Base-by-base conservation (phyloP, 2,329 filamentous ascomycete species). In the Ophiostoma sp. region DNA sequence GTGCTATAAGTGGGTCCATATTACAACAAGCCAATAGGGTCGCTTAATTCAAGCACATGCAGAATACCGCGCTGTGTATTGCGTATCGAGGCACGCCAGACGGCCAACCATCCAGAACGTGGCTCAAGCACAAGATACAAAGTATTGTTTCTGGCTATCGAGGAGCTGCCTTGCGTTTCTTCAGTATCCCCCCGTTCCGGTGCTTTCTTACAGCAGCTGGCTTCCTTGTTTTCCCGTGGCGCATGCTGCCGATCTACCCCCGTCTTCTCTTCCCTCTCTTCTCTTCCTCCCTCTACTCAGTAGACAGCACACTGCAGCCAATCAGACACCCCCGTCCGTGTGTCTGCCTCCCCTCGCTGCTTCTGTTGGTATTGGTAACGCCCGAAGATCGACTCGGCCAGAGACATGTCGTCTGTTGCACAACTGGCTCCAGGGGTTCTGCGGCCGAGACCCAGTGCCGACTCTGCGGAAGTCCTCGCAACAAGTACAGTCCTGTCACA, bases 81-180 rank as follows among this genome's bases (percentile, higher is more conserved):
- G 23, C 64, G n/a, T 36, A 39, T 41, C 64, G 20, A 41, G 33
- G 36, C 39, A 48, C 65, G 39, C n/a, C 36, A 67, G 27, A 41
- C 35, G 35, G 27, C 64, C 65, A 67, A 67, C 64, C 64, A 66
- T 66, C 36, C 36, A 67, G 35, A 67, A 67, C 65, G 65, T 67
- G 65, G 33, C 44, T 48, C 44, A 48, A 20, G 44, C 44, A 48
- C 44, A 48, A 20, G 17, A n/a, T 35, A 4, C 27, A 35, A 35
- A 27, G 4, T n/a, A 15, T 57, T n/a, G 35, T 23, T 17, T 39
- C 7, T 13, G 10, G 6, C 6, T 31, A 11, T 57, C 8, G 52
- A 48, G 52, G 13, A 20, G n/a, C 52, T 8, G 27, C 27, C 33
- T 27, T 62, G 57, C 57, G 6, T 62, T 33, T 33, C 11, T 62